Base-by-base conservation (phyloP, 192 early-diverging fungal species). In the Coemansia sp. region DNA sequence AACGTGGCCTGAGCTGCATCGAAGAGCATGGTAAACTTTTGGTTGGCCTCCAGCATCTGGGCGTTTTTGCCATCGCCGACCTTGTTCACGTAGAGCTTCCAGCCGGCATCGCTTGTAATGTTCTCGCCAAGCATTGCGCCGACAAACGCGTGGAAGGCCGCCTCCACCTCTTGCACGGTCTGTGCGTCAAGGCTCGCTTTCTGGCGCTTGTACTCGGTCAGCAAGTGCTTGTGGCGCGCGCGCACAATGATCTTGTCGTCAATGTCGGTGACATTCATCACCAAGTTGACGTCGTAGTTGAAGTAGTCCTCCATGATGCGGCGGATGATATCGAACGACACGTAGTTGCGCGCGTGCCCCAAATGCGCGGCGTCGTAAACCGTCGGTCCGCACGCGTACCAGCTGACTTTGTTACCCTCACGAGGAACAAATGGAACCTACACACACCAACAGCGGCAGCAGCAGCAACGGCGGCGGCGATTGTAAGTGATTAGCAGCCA, bases 321-420 rank as follows among this genome's bases (percentile, higher is more conserved):
- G 29, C 96, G 90, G 43, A 98, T 83, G 60, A 97, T 95, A 82
- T 99, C 98, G 65, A 94, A 89, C 6, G 94, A 86, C 45, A 98
- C 87, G 73, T 98, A 99, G 73, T 87, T 91, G 79, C 94, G 87
- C 6, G 97, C 97, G 68, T 99, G 97, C 29, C 98, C 98, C 75
- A 99, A 87, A 73, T 99, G 98, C 6, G 95, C 89, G 6, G 91
- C 87, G 71, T 95, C 94, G 70, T 99, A 99, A 22, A 99, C 98
- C 4, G 98, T 99, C 11, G 98, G 98, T 24, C 98, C 98, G 84
- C 98, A 99, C 65, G 86, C 91, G 76, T 99, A 99, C 97, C 97
- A 99, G 70, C 87, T 89, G 6, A 99, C 94, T 41, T 79, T 79
- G 74, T 92, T 92, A 20, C 92, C 92, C 6, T 88, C 71, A 39